These are phyloP conservation scores for Aspergillus vadensis DNA, from an alignment of 2,329 filamentous ascomycete genomes.

Conservation along the genomic window DNA sequence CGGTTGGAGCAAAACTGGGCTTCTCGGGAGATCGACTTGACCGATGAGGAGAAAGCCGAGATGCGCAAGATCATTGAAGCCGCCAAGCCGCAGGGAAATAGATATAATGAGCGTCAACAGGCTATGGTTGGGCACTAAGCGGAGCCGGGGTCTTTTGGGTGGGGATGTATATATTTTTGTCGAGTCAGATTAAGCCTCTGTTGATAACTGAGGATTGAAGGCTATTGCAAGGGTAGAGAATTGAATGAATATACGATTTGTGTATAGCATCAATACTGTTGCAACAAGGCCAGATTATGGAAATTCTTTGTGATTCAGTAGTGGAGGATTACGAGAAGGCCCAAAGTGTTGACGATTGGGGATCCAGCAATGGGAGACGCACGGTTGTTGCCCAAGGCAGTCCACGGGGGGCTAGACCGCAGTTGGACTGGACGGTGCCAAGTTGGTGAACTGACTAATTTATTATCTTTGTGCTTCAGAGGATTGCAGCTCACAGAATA, in stretches of 20 bases:
- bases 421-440: not conserved
- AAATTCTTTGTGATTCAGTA: not conserved
- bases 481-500: no score
- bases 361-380: not conserved
- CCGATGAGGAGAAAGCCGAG: slow-evolving; percentile 42
- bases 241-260: not conserved
- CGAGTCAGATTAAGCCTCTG: not conserved
- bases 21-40: slow-evolving; percentile 40
- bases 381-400: not conserved
- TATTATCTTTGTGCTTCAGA: no score
- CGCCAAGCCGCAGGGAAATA: slow-evolving; percentile 41
- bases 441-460: no score
- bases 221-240: no score
- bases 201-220: not conserved
- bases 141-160: not conserved
- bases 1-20: slow-evolving; percentile 47
- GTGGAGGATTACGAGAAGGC: not conserved
- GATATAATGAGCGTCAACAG: slow-evolving; percentile 32
- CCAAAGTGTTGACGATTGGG: not conserved
- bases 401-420: not conserved
- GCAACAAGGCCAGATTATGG: not conserved
- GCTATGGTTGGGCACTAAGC: slow-evolving; percentile 30
- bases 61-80: slow-evolving; percentile 44
- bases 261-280: not conserved
- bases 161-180: not conserved